Evolutionary conservation across 306 rosid genomes (phyloP).

Genomic region (Dalbergia cochinchinensis): DNA sequence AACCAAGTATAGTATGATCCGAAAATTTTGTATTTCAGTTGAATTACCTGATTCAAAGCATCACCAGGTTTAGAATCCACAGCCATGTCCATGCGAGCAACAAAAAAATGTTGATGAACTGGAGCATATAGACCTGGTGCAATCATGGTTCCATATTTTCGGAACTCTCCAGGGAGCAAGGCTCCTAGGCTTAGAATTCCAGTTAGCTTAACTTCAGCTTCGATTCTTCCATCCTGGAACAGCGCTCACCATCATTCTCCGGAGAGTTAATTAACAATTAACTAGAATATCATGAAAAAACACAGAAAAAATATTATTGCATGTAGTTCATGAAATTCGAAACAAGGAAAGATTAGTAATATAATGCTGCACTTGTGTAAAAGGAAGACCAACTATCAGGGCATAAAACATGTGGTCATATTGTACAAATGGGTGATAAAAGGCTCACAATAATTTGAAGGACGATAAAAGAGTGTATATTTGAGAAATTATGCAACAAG

Average conservation of each 20-base stretch:
- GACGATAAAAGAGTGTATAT: background rate
- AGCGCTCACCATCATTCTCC: constrained; percentile 36
- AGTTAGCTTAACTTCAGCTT: constrained; percentile 85
- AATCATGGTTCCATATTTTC: constrained; percentile 85
- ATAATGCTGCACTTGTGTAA: constrained; percentile 13
- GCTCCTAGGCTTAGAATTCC: constrained; percentile 92
- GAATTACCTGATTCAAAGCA: constrained; percentile 74
- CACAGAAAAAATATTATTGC: background rate
- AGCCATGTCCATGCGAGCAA: constrained; percentile 92
- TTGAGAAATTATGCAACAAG: constrained; percentile 3
- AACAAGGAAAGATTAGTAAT: constrained; percentile 1
- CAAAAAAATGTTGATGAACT: constrained; percentile 87
- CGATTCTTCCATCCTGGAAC: constrained; percentile 85
- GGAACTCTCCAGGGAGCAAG: constrained; percentile 76
- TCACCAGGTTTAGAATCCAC: constrained; percentile 92
- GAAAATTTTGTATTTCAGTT: constrained; percentile 16
- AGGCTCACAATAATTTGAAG: constrained; percentile 2
- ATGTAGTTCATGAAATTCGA: background rate
- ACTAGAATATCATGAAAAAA: background rate
- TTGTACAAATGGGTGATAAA: background rate
- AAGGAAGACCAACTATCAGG: background rate
- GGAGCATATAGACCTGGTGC: constrained; percentile 89
- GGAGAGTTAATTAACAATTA: constrained; percentile 21
- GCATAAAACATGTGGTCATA: background rate
- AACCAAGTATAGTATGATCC: background rate